Conservation (phyloP, 78 protist genomes). For the Dictyostelium firmibasis region DNA sequence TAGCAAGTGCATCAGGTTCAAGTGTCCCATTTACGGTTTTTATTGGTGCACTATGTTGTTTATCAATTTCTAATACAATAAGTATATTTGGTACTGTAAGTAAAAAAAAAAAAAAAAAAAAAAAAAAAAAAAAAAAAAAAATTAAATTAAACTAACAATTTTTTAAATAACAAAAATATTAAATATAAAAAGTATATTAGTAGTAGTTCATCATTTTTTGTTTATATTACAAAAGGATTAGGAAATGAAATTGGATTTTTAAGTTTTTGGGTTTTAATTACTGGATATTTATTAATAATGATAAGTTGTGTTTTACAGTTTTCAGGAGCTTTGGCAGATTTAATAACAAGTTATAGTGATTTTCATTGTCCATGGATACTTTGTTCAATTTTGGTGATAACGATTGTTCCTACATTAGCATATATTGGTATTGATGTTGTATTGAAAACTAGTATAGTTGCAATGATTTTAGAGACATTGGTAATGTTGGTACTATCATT, state of each 20-base stretch:
- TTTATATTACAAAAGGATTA: slow-evolving; percentile 12
- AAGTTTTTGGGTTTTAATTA: slow-evolving; percentile 35
- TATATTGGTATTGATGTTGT: slow-evolving; percentile 52
- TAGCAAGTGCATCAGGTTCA: slow-evolving; percentile 32
- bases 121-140: too few relatives aligned
- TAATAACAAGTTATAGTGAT: not conserved
- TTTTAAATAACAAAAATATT: too few relatives aligned
- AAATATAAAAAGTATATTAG: not conserved
- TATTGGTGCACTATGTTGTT: slow-evolving; percentile 21
- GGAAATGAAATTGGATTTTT: slow-evolving; percentile 17
- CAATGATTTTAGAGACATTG: not conserved
- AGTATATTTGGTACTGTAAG: slow-evolving; percentile 31
- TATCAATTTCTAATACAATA: slow-evolving; percentile 44
- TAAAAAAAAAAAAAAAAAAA: not conserved
- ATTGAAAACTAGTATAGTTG: slow-evolving; percentile 11
- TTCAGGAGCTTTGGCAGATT: not conserved
- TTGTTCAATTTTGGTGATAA: not conserved
- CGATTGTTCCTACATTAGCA: slow-evolving; percentile 6
- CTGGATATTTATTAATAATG: not conserved
- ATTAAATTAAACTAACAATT: too few relatives aligned
- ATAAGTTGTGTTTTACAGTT: not conserved
- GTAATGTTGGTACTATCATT: not conserved
- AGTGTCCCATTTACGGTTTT: not conserved
- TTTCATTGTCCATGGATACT: slow-evolving; percentile 30
- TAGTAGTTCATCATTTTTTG: slow-evolving; percentile 28